These are phyloP conservation scores for Micractinium conductrix DNA, from an alignment of 139 green algal species.

Conservation along the genomic window DNA sequence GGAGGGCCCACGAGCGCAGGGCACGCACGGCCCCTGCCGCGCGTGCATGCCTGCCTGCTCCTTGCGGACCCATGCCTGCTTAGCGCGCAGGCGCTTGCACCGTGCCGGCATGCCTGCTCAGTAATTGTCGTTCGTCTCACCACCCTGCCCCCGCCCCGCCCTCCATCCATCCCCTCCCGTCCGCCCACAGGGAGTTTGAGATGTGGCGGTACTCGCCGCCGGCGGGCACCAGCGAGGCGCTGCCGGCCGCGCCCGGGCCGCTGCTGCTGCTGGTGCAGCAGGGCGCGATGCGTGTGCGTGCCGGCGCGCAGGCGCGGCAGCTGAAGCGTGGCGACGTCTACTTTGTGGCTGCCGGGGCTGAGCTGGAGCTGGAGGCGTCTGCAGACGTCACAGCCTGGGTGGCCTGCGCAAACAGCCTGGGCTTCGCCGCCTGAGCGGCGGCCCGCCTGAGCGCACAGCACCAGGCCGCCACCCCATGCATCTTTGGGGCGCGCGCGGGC, in stretches of 20 bases:
- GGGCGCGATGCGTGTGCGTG: conserved; percentile 13
- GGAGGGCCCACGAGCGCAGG: no score
- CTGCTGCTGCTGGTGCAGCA: conserved; percentile 41
- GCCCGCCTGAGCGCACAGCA: no score
- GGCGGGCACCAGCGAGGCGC: not conserved
- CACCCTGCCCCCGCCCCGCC: not conserved
- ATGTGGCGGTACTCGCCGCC: conserved; percentile 83
- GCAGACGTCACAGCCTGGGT: conserved; percentile 25
- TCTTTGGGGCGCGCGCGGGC: no score
- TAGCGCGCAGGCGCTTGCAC: no score
- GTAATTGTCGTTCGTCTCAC: not conserved
- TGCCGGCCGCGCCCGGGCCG: conserved; percentile 32
- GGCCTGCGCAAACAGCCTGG: conserved; percentile 42
- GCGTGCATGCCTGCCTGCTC: no score
- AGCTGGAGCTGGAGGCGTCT: conserved; percentile 10
- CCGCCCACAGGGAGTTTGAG: conserved; percentile 85
- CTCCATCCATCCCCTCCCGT: not conserved
- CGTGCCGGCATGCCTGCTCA: no score
- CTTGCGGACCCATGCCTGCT: no score
- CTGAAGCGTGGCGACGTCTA: conserved; percentile 36
- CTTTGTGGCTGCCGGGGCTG: conserved; percentile 42
- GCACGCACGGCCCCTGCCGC: no score
- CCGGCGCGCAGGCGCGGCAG: not conserved
- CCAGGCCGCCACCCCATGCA: no score
- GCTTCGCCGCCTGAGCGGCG: conserved; percentile 30